Conservation (phyloP, 352 stramenopile genomes). For the Globisporangium alternatum region DNA sequence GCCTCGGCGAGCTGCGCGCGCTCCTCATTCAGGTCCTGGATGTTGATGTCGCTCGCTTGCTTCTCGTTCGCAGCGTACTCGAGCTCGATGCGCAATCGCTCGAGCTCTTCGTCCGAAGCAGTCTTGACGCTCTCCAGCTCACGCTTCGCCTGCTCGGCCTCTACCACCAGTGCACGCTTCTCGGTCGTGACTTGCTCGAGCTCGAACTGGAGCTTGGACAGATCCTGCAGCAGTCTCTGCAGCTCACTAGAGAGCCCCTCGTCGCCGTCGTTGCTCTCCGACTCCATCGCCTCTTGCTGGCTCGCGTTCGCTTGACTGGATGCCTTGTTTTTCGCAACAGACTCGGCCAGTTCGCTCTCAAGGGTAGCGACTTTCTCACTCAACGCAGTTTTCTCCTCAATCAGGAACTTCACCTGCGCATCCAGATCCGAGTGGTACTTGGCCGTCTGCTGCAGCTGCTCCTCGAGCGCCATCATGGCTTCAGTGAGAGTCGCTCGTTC, state of each 20-base stretch:
- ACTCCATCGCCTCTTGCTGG: constrained; percentile 7
- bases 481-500: constrained; percentile 27
- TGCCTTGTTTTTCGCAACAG: not conserved
- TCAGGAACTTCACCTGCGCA: constrained; percentile 23
- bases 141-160: not conserved
- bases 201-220: constrained; percentile 32
- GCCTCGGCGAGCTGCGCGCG: constrained; percentile 19
- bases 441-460: constrained; percentile 31
- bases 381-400: constrained; percentile 33
- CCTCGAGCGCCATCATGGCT: constrained; percentile 30
- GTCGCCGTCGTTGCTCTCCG: constrained; percentile 8
- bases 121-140: not conserved
- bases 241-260: constrained; percentile 20
- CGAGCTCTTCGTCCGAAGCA: constrained; percentile 4
- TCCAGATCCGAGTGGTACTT: constrained; percentile 25
- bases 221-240: constrained; percentile 36
- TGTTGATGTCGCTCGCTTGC: constrained; percentile 30
- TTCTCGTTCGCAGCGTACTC: constrained; percentile 33
- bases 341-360: constrained; percentile 11
- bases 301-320: not conserved
- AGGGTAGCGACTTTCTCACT: constrained; percentile 26
- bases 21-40: constrained; percentile 32
- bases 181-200: constrained; percentile 21
- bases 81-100: constrained; percentile 26
- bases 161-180: constrained; percentile 4